Evolutionary conservation across 1,284 basidiomycete genomes (phyloP).

Genomic region (Taiwanofungus camphoratus): DNA sequence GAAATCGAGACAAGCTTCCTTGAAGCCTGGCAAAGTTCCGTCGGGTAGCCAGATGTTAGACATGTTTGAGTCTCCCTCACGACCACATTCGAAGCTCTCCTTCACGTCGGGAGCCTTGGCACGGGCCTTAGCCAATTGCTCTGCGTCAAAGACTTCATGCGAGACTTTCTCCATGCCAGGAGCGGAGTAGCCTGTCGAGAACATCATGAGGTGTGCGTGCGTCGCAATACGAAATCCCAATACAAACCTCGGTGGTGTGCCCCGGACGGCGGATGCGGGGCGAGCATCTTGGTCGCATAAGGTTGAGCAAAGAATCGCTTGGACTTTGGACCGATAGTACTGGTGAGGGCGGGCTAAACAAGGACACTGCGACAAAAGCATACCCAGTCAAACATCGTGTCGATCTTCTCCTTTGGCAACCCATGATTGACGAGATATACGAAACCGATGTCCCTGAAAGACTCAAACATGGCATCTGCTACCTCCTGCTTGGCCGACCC

Average conservation of each 20-base stretch:
- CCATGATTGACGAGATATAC: constrained; percentile 39
- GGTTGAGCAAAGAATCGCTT: constrained; percentile 48
- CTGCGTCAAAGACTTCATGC: constrained; percentile 37
- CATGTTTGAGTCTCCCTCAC: constrained; percentile 40
- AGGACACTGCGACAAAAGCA: background rate
- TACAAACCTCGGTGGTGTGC: constrained; percentile 44
- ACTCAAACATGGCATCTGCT: constrained; percentile 27
- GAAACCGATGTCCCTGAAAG: constrained; percentile 35
- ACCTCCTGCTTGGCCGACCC: constrained; percentile 24
- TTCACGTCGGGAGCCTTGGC: constrained; percentile 43
- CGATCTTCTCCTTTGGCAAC: constrained; percentile 37
- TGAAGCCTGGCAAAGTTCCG: constrained; percentile 48
- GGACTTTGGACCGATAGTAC: constrained; percentile 30
- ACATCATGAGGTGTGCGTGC: background rate
- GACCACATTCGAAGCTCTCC: constrained; percentile 52
- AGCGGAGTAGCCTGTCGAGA: constrained; percentile 38
- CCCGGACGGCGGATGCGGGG: constrained; percentile 51
- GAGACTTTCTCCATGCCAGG: constrained; percentile 41
- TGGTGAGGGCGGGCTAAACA: too few species aligned
- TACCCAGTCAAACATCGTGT: constrained; percentile 50
- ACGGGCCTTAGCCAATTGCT: constrained; percentile 32
- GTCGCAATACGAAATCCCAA: background rate
- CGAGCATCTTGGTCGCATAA: constrained; percentile 44
- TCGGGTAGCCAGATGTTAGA: constrained; percentile 59
- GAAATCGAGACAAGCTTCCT: constrained; percentile 44